Evolutionary conservation across 352 stramenopile species (phyloP).

Genomic region (Globisporangium cederbergense): DNA sequence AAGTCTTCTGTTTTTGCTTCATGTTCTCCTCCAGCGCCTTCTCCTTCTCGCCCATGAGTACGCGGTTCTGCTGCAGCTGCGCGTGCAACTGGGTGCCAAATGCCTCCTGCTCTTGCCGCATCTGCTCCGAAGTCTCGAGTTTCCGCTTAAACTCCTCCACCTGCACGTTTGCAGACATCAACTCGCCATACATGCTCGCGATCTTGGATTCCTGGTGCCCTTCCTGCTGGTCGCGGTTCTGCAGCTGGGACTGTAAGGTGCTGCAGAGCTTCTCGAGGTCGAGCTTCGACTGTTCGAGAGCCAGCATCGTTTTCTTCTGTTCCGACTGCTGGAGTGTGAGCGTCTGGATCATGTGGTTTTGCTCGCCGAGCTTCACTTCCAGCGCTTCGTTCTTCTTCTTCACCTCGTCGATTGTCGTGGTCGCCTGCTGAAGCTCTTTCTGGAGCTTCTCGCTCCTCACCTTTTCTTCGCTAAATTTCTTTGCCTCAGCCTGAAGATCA

Average conservation of each 20-base stretch:
- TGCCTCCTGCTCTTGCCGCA: slow-evolving; percentile 57
- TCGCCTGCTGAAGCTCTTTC: slow-evolving; percentile 34
- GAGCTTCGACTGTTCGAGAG: slow-evolving; percentile 58
- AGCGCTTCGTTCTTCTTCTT: slow-evolving; percentile 56
- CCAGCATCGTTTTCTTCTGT: slow-evolving; percentile 49
- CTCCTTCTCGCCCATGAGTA: slow-evolving; percentile 46
- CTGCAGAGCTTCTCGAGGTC: slow-evolving; percentile 61
- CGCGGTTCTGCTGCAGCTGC: slow-evolving; percentile 49
- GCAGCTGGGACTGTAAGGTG: slow-evolving; percentile 55
- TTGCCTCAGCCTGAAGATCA: slow-evolving; percentile 13
- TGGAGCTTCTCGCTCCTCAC: slow-evolving; percentile 37
- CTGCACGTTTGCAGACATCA: slow-evolving; percentile 76
- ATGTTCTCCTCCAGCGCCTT: slow-evolving; percentile 34
- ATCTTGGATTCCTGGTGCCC: slow-evolving; percentile 72
- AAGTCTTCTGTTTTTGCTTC: slow-evolving; percentile 34
- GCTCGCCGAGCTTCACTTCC: slow-evolving; percentile 43
- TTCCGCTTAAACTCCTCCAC: slow-evolving; percentile 69
- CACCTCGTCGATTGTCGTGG: slow-evolving; percentile 27
- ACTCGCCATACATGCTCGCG: slow-evolving; percentile 56
- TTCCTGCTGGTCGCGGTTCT: slow-evolving; percentile 55
- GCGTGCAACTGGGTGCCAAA: slow-evolving; percentile 50
- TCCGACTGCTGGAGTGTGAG: slow-evolving; percentile 51
- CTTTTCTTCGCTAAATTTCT: slow-evolving; percentile 28
- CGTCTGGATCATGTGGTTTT: slow-evolving; percentile 57
- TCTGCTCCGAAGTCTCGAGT: slow-evolving; percentile 61